Evolutionary conservation across 176 grass and related monocot genomes (phyloP).

Genomic region (Aegilops bicornis): DNA sequence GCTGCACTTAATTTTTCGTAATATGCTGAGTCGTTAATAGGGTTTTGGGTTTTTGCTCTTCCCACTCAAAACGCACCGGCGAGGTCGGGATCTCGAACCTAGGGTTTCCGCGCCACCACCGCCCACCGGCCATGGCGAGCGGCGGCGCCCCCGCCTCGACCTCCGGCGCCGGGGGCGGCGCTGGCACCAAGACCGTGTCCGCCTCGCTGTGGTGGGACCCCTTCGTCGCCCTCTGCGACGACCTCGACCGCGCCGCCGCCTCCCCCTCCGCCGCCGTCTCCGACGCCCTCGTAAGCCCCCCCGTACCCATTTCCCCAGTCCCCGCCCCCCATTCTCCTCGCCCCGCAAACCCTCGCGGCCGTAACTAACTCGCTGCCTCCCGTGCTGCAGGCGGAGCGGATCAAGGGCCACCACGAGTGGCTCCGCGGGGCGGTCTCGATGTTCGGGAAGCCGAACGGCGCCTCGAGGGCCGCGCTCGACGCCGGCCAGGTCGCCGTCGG

Average conservation of each 20-base stretch:
- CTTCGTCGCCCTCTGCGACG: slow-evolving; percentile 72
- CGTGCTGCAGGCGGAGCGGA: slow-evolving; percentile 54
- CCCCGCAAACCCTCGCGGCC: background rate
- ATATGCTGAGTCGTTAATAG: too few species aligned
- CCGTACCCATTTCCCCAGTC: background rate
- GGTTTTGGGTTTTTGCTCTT: background rate
- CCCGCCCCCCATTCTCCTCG: too few species aligned
- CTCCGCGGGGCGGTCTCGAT: slow-evolving; percentile 57
- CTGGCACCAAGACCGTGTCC: slow-evolving; percentile 32
- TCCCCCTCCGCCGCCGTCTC: slow-evolving; percentile 45
- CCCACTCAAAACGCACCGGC: background rate
- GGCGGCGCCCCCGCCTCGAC: slow-evolving; percentile 12
- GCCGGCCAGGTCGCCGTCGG: slow-evolving; percentile 49
- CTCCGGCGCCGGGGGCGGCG: background rate
- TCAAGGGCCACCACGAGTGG: slow-evolving; percentile 68
- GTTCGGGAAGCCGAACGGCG: slow-evolving; percentile 58
- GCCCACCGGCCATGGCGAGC: slow-evolving; percentile 56
- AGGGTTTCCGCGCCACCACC: slow-evolving; percentile 37
- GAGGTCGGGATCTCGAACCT: slow-evolving; percentile 28
- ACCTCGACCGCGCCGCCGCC: slow-evolving; percentile 63
- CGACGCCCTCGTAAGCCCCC: slow-evolving; percentile 48
- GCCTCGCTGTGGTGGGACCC: slow-evolving; percentile 89
- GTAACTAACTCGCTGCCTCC: background rate
- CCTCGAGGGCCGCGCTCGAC: slow-evolving; percentile 59
- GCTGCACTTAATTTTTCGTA: too few species aligned